Evolutionary conservation across 2,329 filamentous ascomycete genomes (phyloP), one percentile per base, ranked within the genome.

Genomic region (Arachnomyces sp.): DNA sequence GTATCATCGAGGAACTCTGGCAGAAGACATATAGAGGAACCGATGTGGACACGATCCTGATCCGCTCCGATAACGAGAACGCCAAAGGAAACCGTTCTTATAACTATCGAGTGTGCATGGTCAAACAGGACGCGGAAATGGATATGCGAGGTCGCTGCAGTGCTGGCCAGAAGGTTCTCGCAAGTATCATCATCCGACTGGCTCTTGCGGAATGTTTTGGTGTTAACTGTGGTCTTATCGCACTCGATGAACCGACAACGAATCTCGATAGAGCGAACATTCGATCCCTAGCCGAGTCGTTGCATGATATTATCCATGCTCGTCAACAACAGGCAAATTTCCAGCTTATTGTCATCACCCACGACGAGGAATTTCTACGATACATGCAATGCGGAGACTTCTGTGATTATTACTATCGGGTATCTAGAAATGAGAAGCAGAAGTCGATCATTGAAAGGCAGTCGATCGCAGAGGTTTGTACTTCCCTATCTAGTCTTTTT

Each of bases 131-230:
- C 56, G 86, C 84, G 1, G 92, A 98, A 64, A 94, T 98, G 88
- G 92, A 98, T 67, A 98, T 98, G 92, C 86, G 92, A 47, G 93
- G 92, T 1, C 85, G 92, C 40, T 98, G 92, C 72, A 93, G 85
- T 50, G 92, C 92, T 1, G 92, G 92, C 3, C 92, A 98, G 61
- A 95, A 94, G 65, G 90, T 98, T 18, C 77, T 98, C 18, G 92
- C 92, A 3, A 88, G 82, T 63, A 98, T 98, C 67, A 93, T 98
- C 64, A 95, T 98, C 61, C 89, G 92, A 2, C 77, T 98, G 18
- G 92, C 93, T 9, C 76, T 98, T 34, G 92, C 92, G 3, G 92
- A 98, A 64, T 94, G 88, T 52, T 98, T 98, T 59, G 92, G 92
- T 49, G 78, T 89, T 55, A 94, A 93, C 58, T 98, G 93, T 63